Percentiles rank a stretch among this genome's conserved stretches.
These are phyloP conservation scores for Nothophaeocryptopus gaeumannii DNA, from an alignment of 2,329 filamentous ascomycete species.

Conservation along the genomic window DNA sequence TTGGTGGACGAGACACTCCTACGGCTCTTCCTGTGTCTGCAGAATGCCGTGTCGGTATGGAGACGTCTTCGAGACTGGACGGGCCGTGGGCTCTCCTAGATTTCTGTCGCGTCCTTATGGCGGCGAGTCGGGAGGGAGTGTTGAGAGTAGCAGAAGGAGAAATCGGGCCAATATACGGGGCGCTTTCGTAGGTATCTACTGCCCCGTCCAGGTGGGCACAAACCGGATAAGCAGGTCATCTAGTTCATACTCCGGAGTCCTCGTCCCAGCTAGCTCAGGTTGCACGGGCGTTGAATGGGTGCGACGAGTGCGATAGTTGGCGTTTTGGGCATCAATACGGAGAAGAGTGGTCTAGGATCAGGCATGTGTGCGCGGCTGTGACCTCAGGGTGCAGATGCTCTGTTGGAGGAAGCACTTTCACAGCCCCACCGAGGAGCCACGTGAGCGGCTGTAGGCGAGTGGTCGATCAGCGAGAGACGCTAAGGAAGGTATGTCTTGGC, in stretches of 20 bases:
- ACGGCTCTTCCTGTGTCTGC: conserved; percentile 4
- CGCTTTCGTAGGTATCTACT: background rate
- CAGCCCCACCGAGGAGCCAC: too few species aligned
- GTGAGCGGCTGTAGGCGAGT: too few species aligned
- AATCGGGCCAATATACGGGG: conserved; percentile 25
- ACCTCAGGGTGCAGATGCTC: too few species aligned
- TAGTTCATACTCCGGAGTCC: conserved; percentile 3
- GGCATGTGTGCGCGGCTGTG: too few species aligned
- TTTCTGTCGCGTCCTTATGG: conserved; percentile 1
- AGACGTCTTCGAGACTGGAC: conserved; percentile 4
- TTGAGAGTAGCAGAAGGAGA: conserved; percentile 26
- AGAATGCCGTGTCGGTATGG: conserved; percentile 1
- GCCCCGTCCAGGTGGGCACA: too few species aligned
- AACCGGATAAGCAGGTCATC: background rate
- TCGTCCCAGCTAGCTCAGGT: conserved; percentile 4
- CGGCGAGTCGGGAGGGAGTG: conserved; percentile 5
- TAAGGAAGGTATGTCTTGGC: too few species aligned
- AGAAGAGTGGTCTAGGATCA: background rate
- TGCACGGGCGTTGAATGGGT: conserved; percentile 3
- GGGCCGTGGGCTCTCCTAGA: conserved; percentile 7
- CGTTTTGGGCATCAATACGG: conserved; percentile 8
- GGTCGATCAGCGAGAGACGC: too few species aligned
- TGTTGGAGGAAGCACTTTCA: too few species aligned
- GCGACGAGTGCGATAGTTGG: conserved; percentile 5
- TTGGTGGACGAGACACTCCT: conserved; percentile 11